Evolutionary conservation across 495 filamentous ascomycete species (phyloP).

Genomic region (Cetradonia linearis): DNA sequence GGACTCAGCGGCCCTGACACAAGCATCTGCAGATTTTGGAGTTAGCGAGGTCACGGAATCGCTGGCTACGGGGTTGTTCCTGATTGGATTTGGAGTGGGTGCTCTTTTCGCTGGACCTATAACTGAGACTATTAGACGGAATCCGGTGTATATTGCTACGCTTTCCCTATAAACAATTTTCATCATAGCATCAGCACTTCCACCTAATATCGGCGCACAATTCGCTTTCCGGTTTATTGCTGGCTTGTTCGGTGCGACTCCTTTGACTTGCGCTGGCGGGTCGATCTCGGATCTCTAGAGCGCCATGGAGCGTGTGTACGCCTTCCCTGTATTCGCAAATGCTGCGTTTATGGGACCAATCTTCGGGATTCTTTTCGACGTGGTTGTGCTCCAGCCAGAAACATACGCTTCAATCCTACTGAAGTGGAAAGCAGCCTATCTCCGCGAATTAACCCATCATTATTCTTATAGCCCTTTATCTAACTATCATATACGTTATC

Average conservation of each 20-base stretch:
- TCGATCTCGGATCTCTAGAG: constrained; percentile 43
- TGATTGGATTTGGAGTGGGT: constrained; percentile 53
- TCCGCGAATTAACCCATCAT: constrained; percentile 45
- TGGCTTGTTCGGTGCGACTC: constrained; percentile 42
- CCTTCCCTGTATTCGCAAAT: constrained; percentile 42
- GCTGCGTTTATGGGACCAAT: constrained; percentile 37
- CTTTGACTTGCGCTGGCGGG: constrained; percentile 44
- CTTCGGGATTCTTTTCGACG: constrained; percentile 35
- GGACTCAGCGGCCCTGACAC: constrained; percentile 36
- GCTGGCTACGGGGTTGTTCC: constrained; percentile 46
- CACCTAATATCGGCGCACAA: constrained; percentile 43
- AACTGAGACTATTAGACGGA: constrained; percentile 50
- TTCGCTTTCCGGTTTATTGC: constrained; percentile 44
- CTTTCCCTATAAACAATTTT: constrained; percentile 44
- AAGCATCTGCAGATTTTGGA: constrained; percentile 38
- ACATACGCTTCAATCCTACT: too few relatives aligned
- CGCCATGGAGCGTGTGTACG: constrained; percentile 38
- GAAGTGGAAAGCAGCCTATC: too few relatives aligned
- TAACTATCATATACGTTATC: constrained; percentile 55
- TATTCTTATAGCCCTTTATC: constrained; percentile 46
- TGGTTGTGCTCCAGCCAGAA: constrained; percentile 29
- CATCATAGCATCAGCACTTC: constrained; percentile 40
- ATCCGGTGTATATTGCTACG: constrained; percentile 47
- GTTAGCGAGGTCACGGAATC: constrained; percentile 44
- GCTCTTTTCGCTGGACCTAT: constrained; percentile 42